phyloP scores from a whole-genome alignment of 1,284 basidiomycete species.

The Phellopilus nigrolimitatus region DNA sequence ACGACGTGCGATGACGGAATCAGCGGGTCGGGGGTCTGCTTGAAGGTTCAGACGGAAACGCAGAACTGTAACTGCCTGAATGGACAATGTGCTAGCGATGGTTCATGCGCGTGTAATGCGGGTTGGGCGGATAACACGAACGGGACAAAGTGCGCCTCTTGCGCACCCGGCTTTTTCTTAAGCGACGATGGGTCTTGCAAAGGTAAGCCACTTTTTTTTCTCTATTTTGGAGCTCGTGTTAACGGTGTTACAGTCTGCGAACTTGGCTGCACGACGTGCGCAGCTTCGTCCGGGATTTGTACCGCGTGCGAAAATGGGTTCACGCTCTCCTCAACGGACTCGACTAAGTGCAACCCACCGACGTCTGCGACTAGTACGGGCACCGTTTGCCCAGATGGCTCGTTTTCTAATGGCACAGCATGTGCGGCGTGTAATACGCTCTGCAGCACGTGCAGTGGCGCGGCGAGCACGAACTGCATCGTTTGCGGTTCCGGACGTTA shows the following conservation, averaged over 20 bases:
- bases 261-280: slow-evolving; percentile 65
- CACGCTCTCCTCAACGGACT: slow-evolving; percentile 60
- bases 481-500: slow-evolving; percentile 58
- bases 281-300: slow-evolving; percentile 61
- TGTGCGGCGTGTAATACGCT: slow-evolving; percentile 59
- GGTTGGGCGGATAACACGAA: slow-evolving; percentile 70
- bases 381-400: slow-evolving; percentile 55
- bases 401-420: slow-evolving; percentile 51
- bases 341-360: slow-evolving; percentile 57
- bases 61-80: slow-evolving; percentile 74
- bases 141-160: slow-evolving; percentile 69
- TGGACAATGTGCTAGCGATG: slow-evolving; percentile 61
- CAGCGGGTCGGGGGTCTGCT: slow-evolving; percentile 65
- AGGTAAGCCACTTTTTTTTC: slow-evolving; percentile 39
- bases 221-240: not conserved
- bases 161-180: slow-evolving; percentile 70
- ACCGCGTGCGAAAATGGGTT: slow-evolving; percentile 64
- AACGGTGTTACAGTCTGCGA: slow-evolving; percentile 47
- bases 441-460: slow-evolving; percentile 67
- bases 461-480: slow-evolving; percentile 65
- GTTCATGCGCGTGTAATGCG: slow-evolving; percentile 66
- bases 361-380: slow-evolving; percentile 45
- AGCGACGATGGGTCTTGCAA: slow-evolving; percentile 65
- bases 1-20: slow-evolving; percentile 70
- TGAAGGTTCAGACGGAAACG: slow-evolving; percentile 46